Base-by-base conservation (phyloP, 2,329 filamentous ascomycete species). In the Trichophyton verrucosum region DNA sequence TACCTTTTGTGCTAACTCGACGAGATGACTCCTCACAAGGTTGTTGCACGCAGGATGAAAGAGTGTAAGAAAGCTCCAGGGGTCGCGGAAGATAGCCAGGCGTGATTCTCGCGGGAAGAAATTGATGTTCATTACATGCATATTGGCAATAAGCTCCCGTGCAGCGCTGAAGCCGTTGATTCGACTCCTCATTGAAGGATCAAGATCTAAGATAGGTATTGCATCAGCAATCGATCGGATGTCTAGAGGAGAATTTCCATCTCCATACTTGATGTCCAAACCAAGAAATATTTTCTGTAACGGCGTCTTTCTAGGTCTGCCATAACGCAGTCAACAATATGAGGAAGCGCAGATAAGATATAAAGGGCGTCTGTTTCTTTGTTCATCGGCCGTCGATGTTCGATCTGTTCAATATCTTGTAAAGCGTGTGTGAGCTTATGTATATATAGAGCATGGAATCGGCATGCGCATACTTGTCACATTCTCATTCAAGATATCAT, bases 401-500 rank as follows among this genome's bases (percentile, higher is more conserved):
- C 91, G 76, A 99, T 95, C 70, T 84, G 84, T 80, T 97, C 92
- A 74, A 99, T 92, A 75, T 96, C 91, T 95, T 74, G 62, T 55
- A 61, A 61, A 47, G 60, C 60, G 59, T 59, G 36, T 33, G 59
- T 60, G 22, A 40, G 58, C 47, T 24, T n/a, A 44, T 57, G 22
- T 22, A 9, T 6, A 20, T 57, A 11, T 27, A 24, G 11, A 44
- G 13, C 17, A 27, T 3, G 40, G 7, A 33, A 9, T 6, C 33
- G 33, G 40, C 8, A 33, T 57, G 65, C 62, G 46, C 62, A 47
- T 81, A 96, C 91, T 96, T 67, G 91, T 92, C 75, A 99, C 89
- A 73, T 96, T 96, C 76, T 91, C 85, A 73, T 95, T 95, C 76
- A 99, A 86, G 66, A 99, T 95, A 70, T 96, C 90, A 83, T 99